These are phyloP conservation scores for Fusarium pininemorale DNA, from an alignment of 2,329 filamentous ascomycete species.

Conservation along the genomic window DNA sequence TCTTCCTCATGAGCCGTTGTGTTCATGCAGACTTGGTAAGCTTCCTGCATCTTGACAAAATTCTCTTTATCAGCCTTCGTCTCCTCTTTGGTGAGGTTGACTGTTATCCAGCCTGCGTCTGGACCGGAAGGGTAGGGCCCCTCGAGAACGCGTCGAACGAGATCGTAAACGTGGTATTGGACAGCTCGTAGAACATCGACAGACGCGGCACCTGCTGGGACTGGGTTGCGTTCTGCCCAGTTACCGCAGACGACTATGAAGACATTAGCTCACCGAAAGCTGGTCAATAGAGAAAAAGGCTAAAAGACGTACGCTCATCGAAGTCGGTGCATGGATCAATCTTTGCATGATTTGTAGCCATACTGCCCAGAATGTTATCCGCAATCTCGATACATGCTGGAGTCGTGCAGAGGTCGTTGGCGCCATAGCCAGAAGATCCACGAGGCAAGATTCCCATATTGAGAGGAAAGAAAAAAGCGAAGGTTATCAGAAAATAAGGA, in stretches of 20 bases:
- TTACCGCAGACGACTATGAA: neutral
- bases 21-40: constrained; percentile 73
- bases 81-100: constrained; percentile 42
- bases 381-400: neutral
- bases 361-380: neutral
- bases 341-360: neutral
- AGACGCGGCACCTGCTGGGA: neutral
- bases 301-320: neutral
- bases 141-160: constrained; percentile 2
- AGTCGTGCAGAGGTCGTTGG: neutral
- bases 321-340: neutral
- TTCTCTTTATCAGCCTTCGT: constrained; percentile 64
- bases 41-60: constrained; percentile 71
- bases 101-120: constrained; percentile 20
- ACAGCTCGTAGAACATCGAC: neutral
- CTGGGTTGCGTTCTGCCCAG: neutral
- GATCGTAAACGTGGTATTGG: neutral
- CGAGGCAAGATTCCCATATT: neutral
- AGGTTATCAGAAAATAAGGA: too few species aligned
- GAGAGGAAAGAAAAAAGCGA: neutral
- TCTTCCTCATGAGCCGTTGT: constrained; percentile 63
- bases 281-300: rapidly evolving
- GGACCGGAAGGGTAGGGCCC: constrained; percentile 69
- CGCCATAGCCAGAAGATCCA: neutral
- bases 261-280: rapidly evolving